phyloP scores from a whole-genome alignment of 352 stramenopile genomes.

The Sclerospora graminicola region DNA sequence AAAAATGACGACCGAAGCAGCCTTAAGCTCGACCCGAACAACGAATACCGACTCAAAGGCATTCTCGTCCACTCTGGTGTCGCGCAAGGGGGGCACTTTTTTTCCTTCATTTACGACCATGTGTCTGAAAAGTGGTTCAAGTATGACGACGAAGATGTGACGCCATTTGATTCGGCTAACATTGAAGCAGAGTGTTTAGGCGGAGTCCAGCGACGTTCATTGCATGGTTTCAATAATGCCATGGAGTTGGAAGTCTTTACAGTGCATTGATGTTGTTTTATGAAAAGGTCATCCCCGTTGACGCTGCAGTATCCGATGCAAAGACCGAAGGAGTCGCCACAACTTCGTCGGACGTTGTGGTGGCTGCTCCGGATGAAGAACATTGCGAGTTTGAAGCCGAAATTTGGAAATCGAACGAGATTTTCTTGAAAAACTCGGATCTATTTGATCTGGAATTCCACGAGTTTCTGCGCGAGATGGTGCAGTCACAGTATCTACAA shows the following conservation, averaged over 20 bases:
- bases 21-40: no score
- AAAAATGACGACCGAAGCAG: no score
- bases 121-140: no score
- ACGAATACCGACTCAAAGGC: no score
- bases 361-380: slow-evolving; percentile 24
- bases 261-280: slow-evolving; percentile 99
- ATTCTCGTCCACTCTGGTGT: slow-evolving; percentile 92
- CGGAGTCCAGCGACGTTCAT: slow-evolving; percentile 89
- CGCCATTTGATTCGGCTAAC: slow-evolving; percentile 91
- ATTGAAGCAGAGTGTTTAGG: slow-evolving; percentile 98
- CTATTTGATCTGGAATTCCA: no score
- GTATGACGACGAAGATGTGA: no score
- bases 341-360: slow-evolving; percentile 6
- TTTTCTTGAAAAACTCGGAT: no score
- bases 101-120: slow-evolving; percentile 88
- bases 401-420: slow-evolving; percentile 91
- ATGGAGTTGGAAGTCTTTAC: slow-evolving; percentile 97
- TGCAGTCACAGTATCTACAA: slow-evolving; percentile 76
- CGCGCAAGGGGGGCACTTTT: slow-evolving; percentile 98
- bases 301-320: slow-evolving; percentile 7
- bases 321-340: slow-evolving; percentile 5
- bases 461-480: slow-evolving; percentile 87
- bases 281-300: no score
- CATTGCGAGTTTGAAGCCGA: slow-evolving; percentile 81
- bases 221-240: slow-evolving; percentile 91